phyloP scores from a whole-genome alignment of 2,329 filamentous ascomycete genomes.

The Aspergillus aculeatus region DNA sequence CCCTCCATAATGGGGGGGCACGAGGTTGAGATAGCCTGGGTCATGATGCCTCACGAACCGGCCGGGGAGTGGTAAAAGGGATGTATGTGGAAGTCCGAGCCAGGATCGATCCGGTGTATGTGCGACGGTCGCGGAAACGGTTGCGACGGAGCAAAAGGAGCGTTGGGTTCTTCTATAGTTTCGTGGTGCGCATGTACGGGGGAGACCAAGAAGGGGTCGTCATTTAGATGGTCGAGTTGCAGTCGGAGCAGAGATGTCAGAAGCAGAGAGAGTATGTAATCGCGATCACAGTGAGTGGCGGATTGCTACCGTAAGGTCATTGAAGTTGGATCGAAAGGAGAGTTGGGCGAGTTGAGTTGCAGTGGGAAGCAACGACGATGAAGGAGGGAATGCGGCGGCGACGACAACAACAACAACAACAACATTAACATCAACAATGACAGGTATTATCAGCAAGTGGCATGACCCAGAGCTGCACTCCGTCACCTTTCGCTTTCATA shows the following conservation, averaged over 20 bases:
- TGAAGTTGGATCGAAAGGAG: constrained; percentile 12
- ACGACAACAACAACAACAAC: background rate
- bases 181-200: background rate
- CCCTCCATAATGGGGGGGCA: constrained; percentile 25
- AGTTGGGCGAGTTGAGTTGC: background rate
- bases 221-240: background rate
- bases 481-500: background rate
- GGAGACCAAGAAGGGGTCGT: background rate
- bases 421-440: background rate
- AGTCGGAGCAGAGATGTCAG: background rate
- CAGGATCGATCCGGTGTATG: background rate
- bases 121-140: background rate
- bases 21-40: constrained; percentile 20
- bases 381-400: constrained; percentile 5
- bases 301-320: constrained; percentile 4
- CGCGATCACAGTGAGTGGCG: background rate
- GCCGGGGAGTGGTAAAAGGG: too few relatives aligned
- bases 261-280: background rate
- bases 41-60: constrained; percentile 19
- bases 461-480: constrained; percentile 2
- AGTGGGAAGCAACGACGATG: constrained; percentile 6
- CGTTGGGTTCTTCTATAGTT: constrained; percentile 1
- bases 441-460: background rate
- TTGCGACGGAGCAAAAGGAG: background rate
- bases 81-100: background rate